Evolutionary conservation across 495 filamentous ascomycete genomes (phyloP), one percentile per base, ranked within the genome.

Genomic region (Chaetomium cochliodes): DNA sequence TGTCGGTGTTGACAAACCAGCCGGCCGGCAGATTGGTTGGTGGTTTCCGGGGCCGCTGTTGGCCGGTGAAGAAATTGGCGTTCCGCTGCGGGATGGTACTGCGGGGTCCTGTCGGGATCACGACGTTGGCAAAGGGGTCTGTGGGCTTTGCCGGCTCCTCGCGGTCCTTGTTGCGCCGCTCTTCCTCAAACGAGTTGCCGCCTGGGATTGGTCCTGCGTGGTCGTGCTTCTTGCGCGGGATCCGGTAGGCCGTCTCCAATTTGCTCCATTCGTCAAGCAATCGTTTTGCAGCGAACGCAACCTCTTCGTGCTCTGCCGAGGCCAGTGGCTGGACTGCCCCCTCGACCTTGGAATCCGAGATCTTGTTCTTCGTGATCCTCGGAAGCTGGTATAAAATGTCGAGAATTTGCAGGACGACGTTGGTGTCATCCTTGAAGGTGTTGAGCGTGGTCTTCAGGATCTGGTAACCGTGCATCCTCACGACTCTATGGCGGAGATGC

Each of bases 401-500:
- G 63, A 99, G 81, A 46, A 96, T 86, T 76, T 96, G 96, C 62
- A 96, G 78, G 30, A 94, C 84, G 41, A 98, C 86, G 65, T 96
- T 96, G 76, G 85, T 81, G 72, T 98, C 94, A 23, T 94, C 91
- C 65, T 88, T 89, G 83, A 91, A 98, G 55, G 87, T 86, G 55
- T 85, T 85, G 15, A 99, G 81, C 23, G 90, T 89, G 23, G 87
- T 90, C 70, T 92, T 96, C 26, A 99, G 82, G 66, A 97, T 96
- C 67, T 92, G 89, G 73, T 99, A 98, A 53, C 93, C 96, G 79
- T 97, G 94, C 90, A 98, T 93, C 72, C 91, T 89, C 62, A 97
- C 88, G 39, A 98, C 92, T 18, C 90, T 87, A 76, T 96, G 91
- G 55, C 88, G 86, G 47, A 97, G 91, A 59, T 87, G 85, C 70